Conservation (phyloP, 1,284 basidiomycete genomes). For the Polyporus tsugae region DNA sequence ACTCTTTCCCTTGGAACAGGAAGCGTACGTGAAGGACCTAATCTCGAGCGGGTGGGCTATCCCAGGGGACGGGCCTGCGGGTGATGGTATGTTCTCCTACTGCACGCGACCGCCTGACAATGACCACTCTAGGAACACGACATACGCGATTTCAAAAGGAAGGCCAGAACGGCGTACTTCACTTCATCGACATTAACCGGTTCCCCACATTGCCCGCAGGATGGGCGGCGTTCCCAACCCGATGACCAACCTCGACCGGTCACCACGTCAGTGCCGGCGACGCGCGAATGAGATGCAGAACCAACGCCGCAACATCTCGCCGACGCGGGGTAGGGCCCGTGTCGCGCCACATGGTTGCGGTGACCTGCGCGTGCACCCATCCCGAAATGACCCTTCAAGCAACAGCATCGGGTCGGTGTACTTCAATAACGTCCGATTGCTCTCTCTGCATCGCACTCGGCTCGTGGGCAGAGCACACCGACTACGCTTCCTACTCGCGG, state of each 20-base stretch:
- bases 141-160: background rate
- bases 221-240: too few relatives aligned
- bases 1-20: too few relatives aligned
- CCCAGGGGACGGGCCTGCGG: background rate
- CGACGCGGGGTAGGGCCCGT: background rate
- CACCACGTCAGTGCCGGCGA: background rate
- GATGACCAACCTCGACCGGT: background rate
- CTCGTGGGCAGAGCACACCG: background rate
- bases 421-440: background rate
- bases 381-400: background rate
- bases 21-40: background rate
- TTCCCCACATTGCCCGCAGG: background rate
- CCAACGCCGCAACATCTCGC: background rate
- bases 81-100: background rate
- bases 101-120: background rate
- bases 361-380: background rate
- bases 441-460: background rate
- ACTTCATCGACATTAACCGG: background rate
- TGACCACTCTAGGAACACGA: background rate
- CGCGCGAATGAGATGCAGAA: background rate
- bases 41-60: background rate
- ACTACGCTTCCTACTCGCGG: background rate
- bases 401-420: background rate
- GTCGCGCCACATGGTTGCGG: background rate
- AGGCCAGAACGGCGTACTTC: background rate